Conservation (phyloP, 2,329 filamentous ascomycete species). For the Neonectria punicea region DNA sequence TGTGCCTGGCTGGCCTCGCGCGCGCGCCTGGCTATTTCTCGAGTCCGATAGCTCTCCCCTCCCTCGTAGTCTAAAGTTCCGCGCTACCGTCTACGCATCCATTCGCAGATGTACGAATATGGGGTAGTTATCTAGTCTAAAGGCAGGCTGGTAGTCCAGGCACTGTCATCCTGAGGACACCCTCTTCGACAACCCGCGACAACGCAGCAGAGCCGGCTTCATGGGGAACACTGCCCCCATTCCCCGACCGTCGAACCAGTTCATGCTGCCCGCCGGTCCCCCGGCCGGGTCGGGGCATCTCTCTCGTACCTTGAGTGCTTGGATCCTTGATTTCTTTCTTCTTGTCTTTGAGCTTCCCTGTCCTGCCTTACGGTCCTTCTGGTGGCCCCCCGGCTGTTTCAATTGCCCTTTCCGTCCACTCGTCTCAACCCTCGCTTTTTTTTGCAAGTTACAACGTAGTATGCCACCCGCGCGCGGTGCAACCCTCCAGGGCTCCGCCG, state of each 20-base stretch:
- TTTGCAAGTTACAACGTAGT: background rate
- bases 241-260: slow-evolving; percentile 23
- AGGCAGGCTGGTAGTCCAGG: background rate
- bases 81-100: background rate
- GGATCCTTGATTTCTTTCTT: background rate
- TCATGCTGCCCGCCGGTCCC: slow-evolving; percentile 33
- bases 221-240: slow-evolving; percentile 31
- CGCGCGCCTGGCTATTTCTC: background rate
- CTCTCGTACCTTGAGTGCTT: slow-evolving; percentile 6
- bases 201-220: slow-evolving; percentile 31
- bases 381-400: slow-evolving; percentile 27
- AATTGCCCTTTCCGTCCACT: slow-evolving; percentile 28
- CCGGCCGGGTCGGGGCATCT: slow-evolving; percentile 22
- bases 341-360: background rate
- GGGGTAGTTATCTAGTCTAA: background rate
- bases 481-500: slow-evolving; percentile 15
- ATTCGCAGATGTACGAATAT: background rate
- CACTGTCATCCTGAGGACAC: background rate
- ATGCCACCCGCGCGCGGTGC: slow-evolving; percentile 5
- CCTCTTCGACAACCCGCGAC: background rate
- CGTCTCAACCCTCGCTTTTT: slow-evolving; percentile 10
- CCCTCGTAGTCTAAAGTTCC: background rate
- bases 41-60: background rate
- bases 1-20: background rate
- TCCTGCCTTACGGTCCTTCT: slow-evolving; percentile 18